These are phyloP conservation scores for Umbelopsis ramanniana DNA, from an alignment of 192 early-diverging fungal species.

Conservation along the genomic window DNA sequence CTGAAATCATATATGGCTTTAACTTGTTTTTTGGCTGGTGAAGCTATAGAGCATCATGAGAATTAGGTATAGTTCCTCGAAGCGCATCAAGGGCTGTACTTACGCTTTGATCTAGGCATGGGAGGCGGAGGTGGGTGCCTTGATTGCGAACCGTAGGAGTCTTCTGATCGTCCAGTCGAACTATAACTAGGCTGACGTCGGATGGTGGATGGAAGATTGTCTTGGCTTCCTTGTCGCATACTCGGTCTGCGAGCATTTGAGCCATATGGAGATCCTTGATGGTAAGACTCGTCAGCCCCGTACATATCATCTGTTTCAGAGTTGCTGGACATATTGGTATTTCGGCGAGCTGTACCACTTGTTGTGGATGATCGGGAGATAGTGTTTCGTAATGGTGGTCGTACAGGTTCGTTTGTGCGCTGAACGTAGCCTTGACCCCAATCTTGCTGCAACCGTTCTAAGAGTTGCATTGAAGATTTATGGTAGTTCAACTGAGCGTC, in stretches of 20 bases:
- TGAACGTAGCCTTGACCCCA: slow-evolving; percentile 20
- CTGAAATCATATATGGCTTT: slow-evolving; percentile 82
- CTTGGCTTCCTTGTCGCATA: slow-evolving; percentile 13
- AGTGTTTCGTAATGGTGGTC: not conserved
- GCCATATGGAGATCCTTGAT: not conserved
- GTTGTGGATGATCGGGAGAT: slow-evolving; percentile 5
- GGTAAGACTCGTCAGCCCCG: not conserved
- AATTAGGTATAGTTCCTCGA: not conserved
- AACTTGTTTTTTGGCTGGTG: slow-evolving; percentile 60
- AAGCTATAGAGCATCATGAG: not conserved
- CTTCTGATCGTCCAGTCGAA: not conserved
- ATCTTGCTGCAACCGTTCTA: slow-evolving; percentile 8
- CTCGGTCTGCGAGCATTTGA: not conserved
- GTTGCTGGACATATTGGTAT: not conserved
- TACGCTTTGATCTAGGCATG: not conserved
- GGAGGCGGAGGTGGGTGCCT: slow-evolving; percentile 3
- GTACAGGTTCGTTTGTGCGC: not conserved
- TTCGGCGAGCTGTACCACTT: not conserved
- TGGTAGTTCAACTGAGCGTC: slow-evolving; percentile 41
- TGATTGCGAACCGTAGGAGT: not conserved
- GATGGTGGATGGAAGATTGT: not conserved
- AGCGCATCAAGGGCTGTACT: not conserved
- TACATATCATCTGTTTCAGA: not conserved
- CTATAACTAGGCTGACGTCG: slow-evolving; percentile 14
- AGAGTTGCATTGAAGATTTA: slow-evolving; percentile 16